These are phyloP conservation scores for Oryza punctata DNA, from an alignment of 176 grass and related monocot genomes.

Conservation along the genomic window DNA sequence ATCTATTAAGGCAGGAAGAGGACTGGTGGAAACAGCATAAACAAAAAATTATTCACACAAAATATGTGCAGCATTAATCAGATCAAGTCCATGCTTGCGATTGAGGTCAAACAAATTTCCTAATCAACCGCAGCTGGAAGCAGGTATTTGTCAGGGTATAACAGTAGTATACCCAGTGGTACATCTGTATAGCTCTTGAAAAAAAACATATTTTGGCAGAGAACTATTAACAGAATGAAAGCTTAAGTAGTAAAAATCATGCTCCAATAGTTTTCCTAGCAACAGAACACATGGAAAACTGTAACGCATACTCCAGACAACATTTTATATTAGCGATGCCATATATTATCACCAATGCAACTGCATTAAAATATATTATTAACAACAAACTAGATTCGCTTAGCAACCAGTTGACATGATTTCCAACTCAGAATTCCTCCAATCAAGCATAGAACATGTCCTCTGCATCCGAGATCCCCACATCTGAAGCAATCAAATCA, in stretches of 20 bases:
- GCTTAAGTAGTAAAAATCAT: background rate
- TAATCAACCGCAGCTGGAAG: background rate
- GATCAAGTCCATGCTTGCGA: background rate
- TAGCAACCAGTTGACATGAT: background rate
- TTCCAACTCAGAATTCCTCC: background rate
- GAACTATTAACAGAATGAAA: background rate
- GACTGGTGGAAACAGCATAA: constrained; percentile 9
- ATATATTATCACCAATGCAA: constrained; percentile 8
- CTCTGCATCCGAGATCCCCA: constrained; percentile 25
- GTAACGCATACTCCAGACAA: background rate
- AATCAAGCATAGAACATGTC: background rate
- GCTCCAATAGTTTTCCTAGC: background rate
- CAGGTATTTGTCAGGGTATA: background rate
- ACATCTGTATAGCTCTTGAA: background rate
- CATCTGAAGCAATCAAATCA: background rate
- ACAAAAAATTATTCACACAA: background rate
- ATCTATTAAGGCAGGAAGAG: background rate
- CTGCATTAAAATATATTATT: background rate
- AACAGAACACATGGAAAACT: background rate
- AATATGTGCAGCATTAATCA: background rate
- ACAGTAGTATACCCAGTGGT: background rate
- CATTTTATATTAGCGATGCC: background rate
- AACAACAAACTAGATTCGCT: background rate
- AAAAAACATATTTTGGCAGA: background rate
- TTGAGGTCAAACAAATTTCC: background rate